Conservation (phyloP, 129 eudicot species). For the Artemisia argyi region DNA sequence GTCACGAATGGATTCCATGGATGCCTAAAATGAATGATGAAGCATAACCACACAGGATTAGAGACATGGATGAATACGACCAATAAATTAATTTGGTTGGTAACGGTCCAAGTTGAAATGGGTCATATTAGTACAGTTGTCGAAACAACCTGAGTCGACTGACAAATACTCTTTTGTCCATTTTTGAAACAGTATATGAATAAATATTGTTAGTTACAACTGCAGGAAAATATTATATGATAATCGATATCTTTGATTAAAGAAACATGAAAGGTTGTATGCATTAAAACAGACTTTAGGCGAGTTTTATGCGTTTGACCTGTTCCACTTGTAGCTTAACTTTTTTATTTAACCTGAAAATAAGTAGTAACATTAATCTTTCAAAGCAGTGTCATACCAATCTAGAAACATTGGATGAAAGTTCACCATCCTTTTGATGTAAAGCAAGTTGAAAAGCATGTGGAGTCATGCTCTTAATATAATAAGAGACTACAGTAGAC, state of each 20-base stretch:
- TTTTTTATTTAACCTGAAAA: no score
- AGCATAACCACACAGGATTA: background rate
- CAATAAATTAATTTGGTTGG: no score
- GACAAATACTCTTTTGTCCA: background rate
- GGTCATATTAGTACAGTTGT: background rate
- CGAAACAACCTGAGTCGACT: background rate
- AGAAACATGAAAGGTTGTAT: no score
- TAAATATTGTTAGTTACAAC: no score
- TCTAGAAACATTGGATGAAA: slow-evolving; percentile 81
- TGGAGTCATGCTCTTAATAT: slow-evolving; percentile 70
- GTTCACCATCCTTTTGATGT: slow-evolving; percentile 97
- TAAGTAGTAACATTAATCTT: background rate
- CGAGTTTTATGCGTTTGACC: no score
- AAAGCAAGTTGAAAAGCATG: slow-evolving; percentile 76
- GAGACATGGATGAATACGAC: background rate
- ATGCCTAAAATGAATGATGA: slow-evolving; percentile 47
- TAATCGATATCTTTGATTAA: no score
- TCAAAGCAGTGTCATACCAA: slow-evolving; percentile 47
- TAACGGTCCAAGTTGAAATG: background rate
- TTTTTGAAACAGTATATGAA: no score
- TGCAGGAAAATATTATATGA: no score
- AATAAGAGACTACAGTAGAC: slow-evolving; percentile 51
- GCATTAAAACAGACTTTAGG: no score
- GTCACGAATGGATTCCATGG: slow-evolving; percentile 89
- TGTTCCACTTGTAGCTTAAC: no score